Conservation (phyloP, 1,284 basidiomycete species). For the Leccinum subfulvum region DNA sequence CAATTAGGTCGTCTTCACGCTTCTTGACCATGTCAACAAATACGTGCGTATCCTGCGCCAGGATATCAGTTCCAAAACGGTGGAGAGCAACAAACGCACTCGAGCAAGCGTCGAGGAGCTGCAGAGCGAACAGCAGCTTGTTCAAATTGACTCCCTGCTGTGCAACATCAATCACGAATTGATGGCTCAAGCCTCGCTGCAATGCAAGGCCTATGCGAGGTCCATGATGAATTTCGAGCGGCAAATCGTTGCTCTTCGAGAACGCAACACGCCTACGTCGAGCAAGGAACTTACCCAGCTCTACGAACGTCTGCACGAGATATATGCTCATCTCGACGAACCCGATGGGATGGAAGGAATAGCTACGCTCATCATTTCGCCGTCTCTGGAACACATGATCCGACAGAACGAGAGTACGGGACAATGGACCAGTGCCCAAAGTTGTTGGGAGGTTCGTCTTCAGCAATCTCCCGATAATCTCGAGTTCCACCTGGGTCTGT, state of each 20-base stretch:
- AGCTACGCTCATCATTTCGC: conserved; percentile 85
- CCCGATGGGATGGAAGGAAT: conserved; percentile 99
- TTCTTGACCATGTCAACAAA: conserved; percentile 93
- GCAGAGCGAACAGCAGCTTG: conserved; percentile 56
- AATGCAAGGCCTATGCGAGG: conserved; percentile 92
- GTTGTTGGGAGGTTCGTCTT: conserved; percentile 98
- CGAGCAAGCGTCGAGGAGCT: conserved; percentile 37
- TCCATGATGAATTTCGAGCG: conserved; percentile 95
- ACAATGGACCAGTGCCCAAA: conserved; percentile 97
- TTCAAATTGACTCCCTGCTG: conserved; percentile 76
- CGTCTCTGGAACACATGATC: conserved; percentile 95
- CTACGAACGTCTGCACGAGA: conserved; percentile 92
- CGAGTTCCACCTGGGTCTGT: conserved; percentile 84
- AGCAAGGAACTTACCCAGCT: conserved; percentile 67
- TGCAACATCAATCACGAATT: conserved; percentile 85
- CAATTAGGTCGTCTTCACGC: conserved; percentile 81
- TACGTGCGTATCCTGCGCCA: conserved; percentile 78
- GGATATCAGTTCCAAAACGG: conserved; percentile 50
- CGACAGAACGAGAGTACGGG: conserved; percentile 98
- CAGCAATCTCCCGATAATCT: conserved; percentile 90
- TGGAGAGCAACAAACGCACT: conserved; percentile 46
- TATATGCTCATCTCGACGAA: conserved; percentile 95
- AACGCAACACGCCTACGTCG: conserved; percentile 38
- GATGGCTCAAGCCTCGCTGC: conserved; percentile 90
- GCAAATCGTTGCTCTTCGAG: conserved; percentile 60